Base-by-base conservation (phyloP, 345 rosid species). In the Arabis alpina region DNA sequence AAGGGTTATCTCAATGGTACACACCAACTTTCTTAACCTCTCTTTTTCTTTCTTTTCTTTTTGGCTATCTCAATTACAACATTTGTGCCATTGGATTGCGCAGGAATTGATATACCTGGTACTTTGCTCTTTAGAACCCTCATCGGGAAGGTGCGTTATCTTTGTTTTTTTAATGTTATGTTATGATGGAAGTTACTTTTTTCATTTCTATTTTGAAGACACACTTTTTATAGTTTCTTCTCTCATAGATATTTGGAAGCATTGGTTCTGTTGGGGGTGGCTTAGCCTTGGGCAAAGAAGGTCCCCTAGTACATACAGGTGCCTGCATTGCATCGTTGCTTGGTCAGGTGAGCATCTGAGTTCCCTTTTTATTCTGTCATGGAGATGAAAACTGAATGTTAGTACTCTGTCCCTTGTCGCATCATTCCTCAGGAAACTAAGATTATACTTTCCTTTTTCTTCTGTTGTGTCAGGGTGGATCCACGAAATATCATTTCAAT, bases 231-330 rank as follows among this genome's bases (percentile, higher is more conserved):
- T 63, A 69, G 49, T 70, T 62, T 68, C 48, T 19, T 55, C 8
- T 62, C 61, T 63, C 68, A 52, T 82, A 93, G 98, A 93, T 93
- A 84, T 85, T 88, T 79, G 96, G 98, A 75, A 93, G 97, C 82
- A 87, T 93, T 82, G 98, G 96, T 52, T 93, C 96, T 59, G 97
- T 93, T 61, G 98, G 95, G 66, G 98, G 98, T 78, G 98, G 98
- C 53, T 84, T 93, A 71, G 98, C 97, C 45, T 82, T 91, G 72
- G 98, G 98, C 58, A 93, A 91, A 82, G 98, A 89, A 77, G 98
- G 97, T 14, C 98, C 98, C 59, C 93, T 93, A 58, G 97, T 91
- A 71, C 96, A 94, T 68, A 94, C 83, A 10, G 98, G 98, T 68
- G 98, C 98, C 58, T 93, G 98, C 80, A 93, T 93, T 76, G 97